phyloP scores from a whole-genome alignment of 139 green algal genomes.

The Gonium pectorale region DNA sequence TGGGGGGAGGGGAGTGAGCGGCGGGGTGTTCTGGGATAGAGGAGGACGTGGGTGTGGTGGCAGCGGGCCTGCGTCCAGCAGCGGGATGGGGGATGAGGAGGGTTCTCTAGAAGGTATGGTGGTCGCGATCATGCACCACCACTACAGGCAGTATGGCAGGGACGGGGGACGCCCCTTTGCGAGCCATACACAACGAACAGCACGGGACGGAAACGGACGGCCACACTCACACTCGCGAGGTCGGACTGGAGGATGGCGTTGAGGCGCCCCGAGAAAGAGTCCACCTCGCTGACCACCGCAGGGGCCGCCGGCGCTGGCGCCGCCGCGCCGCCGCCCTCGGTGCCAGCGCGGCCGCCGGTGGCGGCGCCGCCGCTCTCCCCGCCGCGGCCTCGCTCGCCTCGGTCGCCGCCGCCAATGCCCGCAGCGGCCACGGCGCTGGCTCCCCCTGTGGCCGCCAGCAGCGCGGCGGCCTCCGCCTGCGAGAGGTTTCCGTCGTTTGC shows the following conservation, averaged over 20 bases:
- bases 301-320: neutral
- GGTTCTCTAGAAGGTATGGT: no score
- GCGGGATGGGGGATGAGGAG: no score
- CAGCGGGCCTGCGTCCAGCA: no score
- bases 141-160: no score
- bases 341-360: neutral
- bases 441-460: neutral
- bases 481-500: slow-evolving; percentile 19
- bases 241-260: slow-evolving; percentile 74
- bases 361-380: neutral
- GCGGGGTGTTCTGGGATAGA: neutral
- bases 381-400: neutral
- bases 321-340: neutral
- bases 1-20: neutral
- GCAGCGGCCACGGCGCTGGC: neutral
- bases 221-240: slow-evolving; percentile 54
- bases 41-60: no score
- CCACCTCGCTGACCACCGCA: slow-evolving; percentile 68
- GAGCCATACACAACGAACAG: no score
- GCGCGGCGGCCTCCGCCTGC: neutral
- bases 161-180: no score
- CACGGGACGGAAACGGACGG: no score
- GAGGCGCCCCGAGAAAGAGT: slow-evolving; percentile 76
- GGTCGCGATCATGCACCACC: no score
- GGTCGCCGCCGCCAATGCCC: neutral